A percentile compares a stretch with the other conserved stretches of the same genome.
Evolutionary conservation across 257 asterid genomes (phyloP).

Genomic region (Hygrophila difformis): DNA sequence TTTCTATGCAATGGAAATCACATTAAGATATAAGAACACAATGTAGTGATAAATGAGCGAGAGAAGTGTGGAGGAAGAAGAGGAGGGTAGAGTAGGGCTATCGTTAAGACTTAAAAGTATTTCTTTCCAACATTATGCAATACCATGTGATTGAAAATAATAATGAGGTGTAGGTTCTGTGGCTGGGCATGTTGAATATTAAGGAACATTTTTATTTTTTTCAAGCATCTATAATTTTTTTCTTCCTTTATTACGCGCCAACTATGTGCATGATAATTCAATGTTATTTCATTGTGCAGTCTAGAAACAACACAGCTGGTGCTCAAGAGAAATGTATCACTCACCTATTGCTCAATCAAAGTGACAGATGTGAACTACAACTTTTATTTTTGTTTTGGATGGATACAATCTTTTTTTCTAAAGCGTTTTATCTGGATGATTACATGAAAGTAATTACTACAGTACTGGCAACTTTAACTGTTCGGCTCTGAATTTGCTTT

Average conservation of each 20-base stretch:
- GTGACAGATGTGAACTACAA: too few relatives aligned
- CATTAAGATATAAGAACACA: too few relatives aligned
- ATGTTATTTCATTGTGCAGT: constrained; percentile 23
- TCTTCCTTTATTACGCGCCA: too few relatives aligned
- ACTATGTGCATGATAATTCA: background rate
- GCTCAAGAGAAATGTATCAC: constrained; percentile 92
- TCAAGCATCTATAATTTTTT: background rate
- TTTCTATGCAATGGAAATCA: too few relatives aligned
- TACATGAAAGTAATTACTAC: too few relatives aligned
- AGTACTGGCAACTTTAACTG: too few relatives aligned
- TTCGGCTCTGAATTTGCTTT: too few relatives aligned
- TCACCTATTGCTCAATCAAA: constrained; percentile 83
- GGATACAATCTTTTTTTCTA: constrained; percentile 66
- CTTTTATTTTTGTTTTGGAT: too few relatives aligned
- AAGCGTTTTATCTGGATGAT: constrained; percentile 32
- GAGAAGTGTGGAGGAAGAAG: too few relatives aligned
- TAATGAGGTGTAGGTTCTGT: constrained; percentile 2
- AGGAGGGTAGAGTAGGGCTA: background rate
- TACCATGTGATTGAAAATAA: background rate
- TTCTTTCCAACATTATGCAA: background rate
- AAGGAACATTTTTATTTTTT: background rate
- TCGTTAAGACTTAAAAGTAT: background rate
- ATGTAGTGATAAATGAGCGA: too few relatives aligned
- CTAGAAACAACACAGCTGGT: constrained; percentile 72
- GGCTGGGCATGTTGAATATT: background rate